phyloP scores from a whole-genome alignment of 2,329 filamentous ascomycete species.

The Arthrinium puccinioides region DNA sequence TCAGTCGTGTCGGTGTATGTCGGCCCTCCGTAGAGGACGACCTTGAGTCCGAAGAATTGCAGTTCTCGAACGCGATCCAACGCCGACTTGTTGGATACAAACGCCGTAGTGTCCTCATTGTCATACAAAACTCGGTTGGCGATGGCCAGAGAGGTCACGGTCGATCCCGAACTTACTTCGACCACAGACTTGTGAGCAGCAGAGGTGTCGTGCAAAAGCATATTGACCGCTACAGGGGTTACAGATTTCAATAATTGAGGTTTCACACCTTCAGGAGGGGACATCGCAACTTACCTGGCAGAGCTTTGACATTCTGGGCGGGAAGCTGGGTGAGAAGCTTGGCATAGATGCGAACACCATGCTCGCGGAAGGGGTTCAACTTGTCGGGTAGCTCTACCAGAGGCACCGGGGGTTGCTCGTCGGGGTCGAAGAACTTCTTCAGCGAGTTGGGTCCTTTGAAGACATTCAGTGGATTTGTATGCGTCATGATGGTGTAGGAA shows the following conservation, averaged over 20 bases:
- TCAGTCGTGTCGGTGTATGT: conserved; percentile 50
- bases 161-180: conserved; percentile 56
- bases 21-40: conserved; percentile 50
- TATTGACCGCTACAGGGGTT: conserved; percentile 30
- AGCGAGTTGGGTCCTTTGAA: conserved; percentile 51
- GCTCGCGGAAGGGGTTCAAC: conserved; percentile 48
- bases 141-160: conserved; percentile 53
- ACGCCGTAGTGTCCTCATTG: conserved; percentile 44
- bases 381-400: conserved; percentile 52
- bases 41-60: conserved; percentile 51
- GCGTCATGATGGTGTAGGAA: conserved; percentile 16
- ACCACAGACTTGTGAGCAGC: conserved; percentile 40
- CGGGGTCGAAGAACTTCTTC: conserved; percentile 52
- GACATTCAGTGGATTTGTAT: conserved; percentile 37
- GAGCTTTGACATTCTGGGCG: conserved; percentile 57
- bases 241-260: too few relatives aligned
- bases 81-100: conserved; percentile 52
- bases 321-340: conserved; percentile 61
- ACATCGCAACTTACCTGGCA: conserved; percentile 48
- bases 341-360: conserved; percentile 56
- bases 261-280: too few relatives aligned
- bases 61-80: conserved; percentile 45
- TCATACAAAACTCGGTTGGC: conserved; percentile 43
- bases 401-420: conserved; percentile 48
- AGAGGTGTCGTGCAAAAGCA: conserved; percentile 37